Evolutionary conservation across 768 basidiomycete species (phyloP).

Genomic region (Mycena galopus): DNA sequence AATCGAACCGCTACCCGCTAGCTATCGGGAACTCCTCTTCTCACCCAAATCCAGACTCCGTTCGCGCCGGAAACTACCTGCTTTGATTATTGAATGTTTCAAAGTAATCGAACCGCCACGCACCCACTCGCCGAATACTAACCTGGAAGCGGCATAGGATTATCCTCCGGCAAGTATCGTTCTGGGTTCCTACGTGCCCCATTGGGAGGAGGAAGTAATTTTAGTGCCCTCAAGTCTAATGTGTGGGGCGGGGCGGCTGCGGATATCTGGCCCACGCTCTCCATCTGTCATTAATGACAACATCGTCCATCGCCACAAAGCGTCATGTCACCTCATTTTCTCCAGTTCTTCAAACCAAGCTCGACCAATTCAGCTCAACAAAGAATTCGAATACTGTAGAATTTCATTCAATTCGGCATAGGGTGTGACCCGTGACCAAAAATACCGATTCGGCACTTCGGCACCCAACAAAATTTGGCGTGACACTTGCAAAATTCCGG

Average conservation of each 20-base stretch:
- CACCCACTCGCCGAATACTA: constrained; percentile 1
- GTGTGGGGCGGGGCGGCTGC: constrained; percentile 13
- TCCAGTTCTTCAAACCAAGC: constrained; percentile 6
- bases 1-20: constrained; percentile 7
- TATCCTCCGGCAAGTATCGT: constrained; percentile 7
- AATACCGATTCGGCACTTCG: too few species aligned
- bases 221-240: constrained; percentile 14
- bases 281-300: constrained; percentile 13
- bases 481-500: too few species aligned
- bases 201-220: constrained; percentile 12
- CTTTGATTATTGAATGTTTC: constrained; percentile 12
- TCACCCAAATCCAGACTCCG: constrained; percentile 5
- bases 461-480: too few species aligned
- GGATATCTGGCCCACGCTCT: too few species aligned
- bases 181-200: constrained; percentile 7
- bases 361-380: constrained; percentile 4
- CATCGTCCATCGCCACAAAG: constrained; percentile 11
- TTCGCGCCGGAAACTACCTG: constrained; percentile 13
- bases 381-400: background rate
- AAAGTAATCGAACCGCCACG: constrained; percentile 6
- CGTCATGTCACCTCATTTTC: constrained; percentile 13
- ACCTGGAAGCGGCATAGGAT: constrained; percentile 9
- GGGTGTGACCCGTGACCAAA: too few species aligned
- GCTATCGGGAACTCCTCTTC: constrained; percentile 11
- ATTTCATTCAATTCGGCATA: too few species aligned